These are phyloP conservation scores for Mimosa bimucronata DNA, from an alignment of 306 rosid genomes.

Conservation along the genomic window DNA sequence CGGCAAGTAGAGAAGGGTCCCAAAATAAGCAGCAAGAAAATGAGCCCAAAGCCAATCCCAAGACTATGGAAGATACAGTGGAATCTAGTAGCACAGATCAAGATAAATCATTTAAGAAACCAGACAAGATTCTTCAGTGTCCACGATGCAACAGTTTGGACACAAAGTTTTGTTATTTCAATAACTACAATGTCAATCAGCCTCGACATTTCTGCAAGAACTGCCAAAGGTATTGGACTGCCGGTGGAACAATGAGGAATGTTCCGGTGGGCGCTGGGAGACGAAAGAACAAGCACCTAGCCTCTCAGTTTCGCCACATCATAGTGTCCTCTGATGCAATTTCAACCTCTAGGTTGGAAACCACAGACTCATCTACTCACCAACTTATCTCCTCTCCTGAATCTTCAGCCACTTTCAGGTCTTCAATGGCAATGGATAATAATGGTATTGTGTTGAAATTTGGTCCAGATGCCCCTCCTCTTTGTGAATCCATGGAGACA, in stretches of 20 bases:
- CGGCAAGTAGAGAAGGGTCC: constrained; percentile 37
- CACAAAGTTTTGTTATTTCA: constrained; percentile 81
- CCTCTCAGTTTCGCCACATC: constrained; percentile 60
- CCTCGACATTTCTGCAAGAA: constrained; percentile 86
- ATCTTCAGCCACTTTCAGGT: constrained; percentile 36
- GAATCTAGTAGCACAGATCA: constrained; percentile 48
- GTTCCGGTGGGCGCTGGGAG: constrained; percentile 81
- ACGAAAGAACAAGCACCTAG: constrained; percentile 70
- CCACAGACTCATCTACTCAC: constrained; percentile 37
- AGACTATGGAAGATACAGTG: constrained; percentile 28
- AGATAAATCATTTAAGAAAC: constrained; percentile 65
- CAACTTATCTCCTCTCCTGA: constrained; percentile 36
- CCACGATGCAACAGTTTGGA: constrained; percentile 75
- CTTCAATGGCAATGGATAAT: constrained; percentile 41
- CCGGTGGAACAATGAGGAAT: constrained; percentile 80
- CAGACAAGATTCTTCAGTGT: constrained; percentile 75
- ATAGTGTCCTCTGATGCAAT: constrained; percentile 56
- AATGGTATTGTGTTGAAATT: constrained; percentile 55
- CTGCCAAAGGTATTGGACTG: constrained; percentile 88
- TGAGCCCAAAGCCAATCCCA: constrained; percentile 29
- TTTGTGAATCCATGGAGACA: constrained; percentile 51
- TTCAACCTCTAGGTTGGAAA: constrained; percentile 45
- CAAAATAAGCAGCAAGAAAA: constrained; percentile 28
- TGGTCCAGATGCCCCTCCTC: constrained; percentile 55
- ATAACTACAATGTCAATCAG: constrained; percentile 80